A percentile compares a stretch with the other conserved stretches of the same genome.
Evolutionary conservation across 352 stramenopile species (phyloP).

Genomic region (Phytophthora colocasiae): DNA sequence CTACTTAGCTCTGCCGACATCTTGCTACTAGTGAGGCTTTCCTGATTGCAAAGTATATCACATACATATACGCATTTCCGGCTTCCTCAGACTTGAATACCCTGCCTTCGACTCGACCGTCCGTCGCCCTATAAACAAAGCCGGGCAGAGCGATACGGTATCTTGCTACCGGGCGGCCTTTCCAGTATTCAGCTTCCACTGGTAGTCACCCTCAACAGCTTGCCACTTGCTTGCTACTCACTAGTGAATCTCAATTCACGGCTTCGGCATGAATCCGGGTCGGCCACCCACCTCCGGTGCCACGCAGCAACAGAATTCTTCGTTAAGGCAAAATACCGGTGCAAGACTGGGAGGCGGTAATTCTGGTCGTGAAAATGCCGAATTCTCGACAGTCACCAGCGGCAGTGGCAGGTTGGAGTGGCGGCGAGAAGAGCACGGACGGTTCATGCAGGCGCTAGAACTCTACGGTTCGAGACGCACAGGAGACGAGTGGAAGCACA

Average conservation of each 20-base stretch:
- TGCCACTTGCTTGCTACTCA: conserved; percentile 7
- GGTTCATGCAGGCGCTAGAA: conserved; percentile 87
- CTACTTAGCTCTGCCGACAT: conserved; percentile 11
- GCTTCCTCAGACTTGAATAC: neutral
- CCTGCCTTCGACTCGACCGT: conserved; percentile 9
- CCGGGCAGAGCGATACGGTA: conserved; percentile 18
- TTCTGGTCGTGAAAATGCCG: conserved; percentile 2
- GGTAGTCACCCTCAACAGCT: conserved; percentile 16
- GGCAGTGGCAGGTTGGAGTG: conserved; percentile 35
- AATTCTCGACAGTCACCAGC: conserved; percentile 11
- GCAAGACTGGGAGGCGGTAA: conserved; percentile 2
- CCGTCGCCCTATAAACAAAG: conserved; percentile 20
- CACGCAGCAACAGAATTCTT: conserved; percentile 29
- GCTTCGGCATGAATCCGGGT: conserved; percentile 16
- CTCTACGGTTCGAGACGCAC: conserved; percentile 57
- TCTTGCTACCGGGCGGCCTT: conserved; percentile 30
- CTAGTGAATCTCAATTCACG: neutral
- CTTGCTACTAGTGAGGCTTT: conserved; percentile 17
- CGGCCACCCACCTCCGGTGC: conserved; percentile 17
- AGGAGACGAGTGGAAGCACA: conserved; percentile 74
- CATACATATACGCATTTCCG: neutral
- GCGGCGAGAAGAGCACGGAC: conserved; percentile 72
- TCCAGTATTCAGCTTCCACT: conserved; percentile 24
- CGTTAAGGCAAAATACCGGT: conserved; percentile 3
- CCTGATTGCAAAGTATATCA: conserved; percentile 11